Percentiles rank a stretch among this genome's conserved stretches.
These are phyloP conservation scores for Penicillium sclerotigenum DNA, from an alignment of 2,329 filamentous ascomycete species.

Conservation along the genomic window DNA sequence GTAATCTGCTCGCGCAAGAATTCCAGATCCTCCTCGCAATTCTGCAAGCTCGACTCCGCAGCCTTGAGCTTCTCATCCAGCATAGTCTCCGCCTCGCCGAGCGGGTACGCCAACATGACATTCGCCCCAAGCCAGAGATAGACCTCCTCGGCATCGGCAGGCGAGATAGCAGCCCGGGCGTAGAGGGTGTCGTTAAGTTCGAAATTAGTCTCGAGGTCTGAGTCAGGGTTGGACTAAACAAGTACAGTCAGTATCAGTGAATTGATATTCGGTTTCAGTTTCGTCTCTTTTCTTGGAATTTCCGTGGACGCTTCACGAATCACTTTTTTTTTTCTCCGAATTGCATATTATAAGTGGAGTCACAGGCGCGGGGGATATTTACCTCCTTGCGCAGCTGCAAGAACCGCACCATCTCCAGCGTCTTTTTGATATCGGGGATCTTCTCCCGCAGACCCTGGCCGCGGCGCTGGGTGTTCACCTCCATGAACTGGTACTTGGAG, in stretches of 20 bases:
- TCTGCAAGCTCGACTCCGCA: slow-evolving; percentile 74
- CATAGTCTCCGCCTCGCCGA: slow-evolving; percentile 79
- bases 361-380: slow-evolving; percentile 18
- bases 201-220: slow-evolving; percentile 82
- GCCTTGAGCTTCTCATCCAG: slow-evolving; percentile 72
- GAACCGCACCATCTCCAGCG: slow-evolving; percentile 85
- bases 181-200: slow-evolving; percentile 96
- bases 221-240: slow-evolving; percentile 37
- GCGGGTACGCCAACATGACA: slow-evolving; percentile 93
- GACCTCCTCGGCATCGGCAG: slow-evolving; percentile 73
- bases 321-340: background rate
- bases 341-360: background rate
- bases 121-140: slow-evolving; percentile 98
- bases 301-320: too few species aligned
- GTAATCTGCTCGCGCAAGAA: slow-evolving; percentile 96
- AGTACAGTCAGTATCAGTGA: background rate
- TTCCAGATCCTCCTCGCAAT: slow-evolving; percentile 94
- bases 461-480: slow-evolving; percentile 83
- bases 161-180: slow-evolving; percentile 77
- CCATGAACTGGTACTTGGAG: slow-evolving; percentile 99
- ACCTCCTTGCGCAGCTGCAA: slow-evolving; percentile 74
- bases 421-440: slow-evolving; percentile 96
- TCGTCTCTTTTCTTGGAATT: background rate
- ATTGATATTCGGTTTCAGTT: background rate
- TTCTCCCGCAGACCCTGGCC: slow-evolving; percentile 83